Evolutionary conservation across 31 red algal species (phyloP), one percentile per base, ranked within the genome.

Genomic region (Endocladia muricata): DNA sequence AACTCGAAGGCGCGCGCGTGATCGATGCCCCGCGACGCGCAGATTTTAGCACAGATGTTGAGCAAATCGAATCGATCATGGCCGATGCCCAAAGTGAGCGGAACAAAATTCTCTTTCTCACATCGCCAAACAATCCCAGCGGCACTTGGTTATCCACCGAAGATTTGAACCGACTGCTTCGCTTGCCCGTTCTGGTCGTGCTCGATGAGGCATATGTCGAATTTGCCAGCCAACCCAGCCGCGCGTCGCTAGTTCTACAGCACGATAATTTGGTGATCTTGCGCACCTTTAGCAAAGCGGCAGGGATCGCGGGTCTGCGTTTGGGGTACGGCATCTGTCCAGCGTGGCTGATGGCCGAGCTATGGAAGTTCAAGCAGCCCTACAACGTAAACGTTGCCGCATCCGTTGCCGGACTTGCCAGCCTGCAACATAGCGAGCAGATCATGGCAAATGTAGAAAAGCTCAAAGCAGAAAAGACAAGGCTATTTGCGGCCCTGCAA

Each of bases 61-160:
- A 35, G 5, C 80, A 41, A 3, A 70, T 85, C 7, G 88, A 91
- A 49, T 31, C 9, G 22, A 25, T 89, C 22, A 78, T 83, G 42
- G 73, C 39, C 3, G 73, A 70, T 13, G 47, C 49, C 15, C 36
- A 7, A 4, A 33, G 11, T 29, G 37, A 76, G 1, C 79, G 44
- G 2, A 88, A 88, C 17, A 93, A 84, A 38, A 75, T 97, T n/a
- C n/a, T 93, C 1, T 97, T 97, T 55, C 77, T 97, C 5, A 77
- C 94, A 0, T 84, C 68, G 44, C 94, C 94, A 41, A 97, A 97
- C 34, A 97, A 97, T 41, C 94, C 94, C 0, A 89, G 93, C 41
- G 94, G 94, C 21, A 81, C 83, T 23, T 29, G 67, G 28, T 31
- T 97, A 33, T 47, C 83, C 7, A 89, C 92, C 48, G 71, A 41